Conservation (phyloP, 306 rosid genomes). For the Comarum palustre region DNA sequence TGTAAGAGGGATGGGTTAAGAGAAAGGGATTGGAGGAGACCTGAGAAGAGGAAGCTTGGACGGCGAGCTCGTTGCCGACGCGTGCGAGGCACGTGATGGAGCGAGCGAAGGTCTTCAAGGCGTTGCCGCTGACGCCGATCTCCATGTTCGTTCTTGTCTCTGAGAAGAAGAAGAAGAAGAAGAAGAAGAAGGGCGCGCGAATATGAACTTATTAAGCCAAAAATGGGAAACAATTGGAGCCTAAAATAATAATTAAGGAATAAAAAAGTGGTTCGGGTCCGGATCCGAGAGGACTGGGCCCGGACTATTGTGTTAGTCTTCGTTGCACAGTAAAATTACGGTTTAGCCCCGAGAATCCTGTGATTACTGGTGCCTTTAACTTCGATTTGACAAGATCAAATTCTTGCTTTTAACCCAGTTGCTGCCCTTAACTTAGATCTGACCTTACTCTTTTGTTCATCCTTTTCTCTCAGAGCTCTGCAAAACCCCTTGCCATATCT, state of each 20-base stretch:
- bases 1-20: not conserved
- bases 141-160: slow-evolving; percentile 44
- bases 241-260: not conserved
- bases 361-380: too few species aligned
- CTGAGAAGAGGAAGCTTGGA: slow-evolving; percentile 85
- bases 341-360: too few species aligned
- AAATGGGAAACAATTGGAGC: not conserved
- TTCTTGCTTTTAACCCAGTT: too few species aligned
- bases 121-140: slow-evolving; percentile 60
- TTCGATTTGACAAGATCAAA: too few species aligned
- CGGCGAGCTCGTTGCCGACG: slow-evolving; percentile 74
- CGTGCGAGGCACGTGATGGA: slow-evolving; percentile 90
- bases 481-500: too few species aligned
- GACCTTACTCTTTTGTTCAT: too few species aligned
- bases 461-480: too few species aligned
- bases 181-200: slow-evolving; percentile 6
- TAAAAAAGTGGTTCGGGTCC: not conserved
- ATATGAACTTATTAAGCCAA: not conserved
- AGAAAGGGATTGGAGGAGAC: slow-evolving; percentile 25
- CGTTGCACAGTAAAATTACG: too few species aligned
- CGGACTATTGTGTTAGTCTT: too few species aligned
- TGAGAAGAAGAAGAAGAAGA: not conserved
- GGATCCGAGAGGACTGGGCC: not conserved
- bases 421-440: too few species aligned
- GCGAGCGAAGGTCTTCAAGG: slow-evolving; percentile 77